These are phyloP conservation scores for Acer negundo DNA, from an alignment of 345 rosid species.

Conservation along the genomic window DNA sequence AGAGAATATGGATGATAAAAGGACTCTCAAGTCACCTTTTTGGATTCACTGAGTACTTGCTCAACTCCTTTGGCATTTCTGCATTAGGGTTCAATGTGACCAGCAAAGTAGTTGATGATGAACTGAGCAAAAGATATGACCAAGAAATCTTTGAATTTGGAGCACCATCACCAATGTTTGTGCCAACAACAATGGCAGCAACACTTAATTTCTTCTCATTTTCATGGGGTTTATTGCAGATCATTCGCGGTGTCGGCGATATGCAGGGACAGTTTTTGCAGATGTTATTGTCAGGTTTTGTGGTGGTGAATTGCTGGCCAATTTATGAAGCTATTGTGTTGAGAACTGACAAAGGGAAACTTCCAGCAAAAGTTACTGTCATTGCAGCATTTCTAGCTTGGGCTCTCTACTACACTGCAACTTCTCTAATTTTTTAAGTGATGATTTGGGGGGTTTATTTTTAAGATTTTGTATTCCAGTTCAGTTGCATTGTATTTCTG, in stretches of 20 bases:
- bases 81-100: slow-evolving; percentile 55
- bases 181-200: slow-evolving; percentile 45
- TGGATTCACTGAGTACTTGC: slow-evolving; percentile 44
- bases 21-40: slow-evolving; percentile 46
- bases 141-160: slow-evolving; percentile 67
- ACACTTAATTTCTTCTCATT: slow-evolving; percentile 51
- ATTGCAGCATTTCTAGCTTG: slow-evolving; percentile 31
- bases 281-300: slow-evolving; percentile 44
- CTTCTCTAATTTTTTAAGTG: slow-evolving; percentile 36
- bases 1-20: slow-evolving; percentile 56
- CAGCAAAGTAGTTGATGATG: slow-evolving; percentile 51
- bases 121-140: slow-evolving; percentile 56
- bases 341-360: slow-evolving; percentile 59
- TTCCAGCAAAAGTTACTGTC: slow-evolving; percentile 36
- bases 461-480: not conserved
- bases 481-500: not conserved
- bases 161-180: slow-evolving; percentile 53
- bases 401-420: slow-evolving; percentile 24
- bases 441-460: not conserved
- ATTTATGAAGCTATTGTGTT: slow-evolving; percentile 60
- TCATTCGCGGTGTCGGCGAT: slow-evolving; percentile 5
- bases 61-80: slow-evolving; percentile 49
- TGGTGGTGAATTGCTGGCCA: slow-evolving; percentile 51
- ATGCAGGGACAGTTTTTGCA: slow-evolving; percentile 38
- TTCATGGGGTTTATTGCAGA: slow-evolving; percentile 23